Evolutionary conservation across 2,329 filamentous ascomycete species (phyloP).

Genomic region (Penicillium digitatum): DNA sequence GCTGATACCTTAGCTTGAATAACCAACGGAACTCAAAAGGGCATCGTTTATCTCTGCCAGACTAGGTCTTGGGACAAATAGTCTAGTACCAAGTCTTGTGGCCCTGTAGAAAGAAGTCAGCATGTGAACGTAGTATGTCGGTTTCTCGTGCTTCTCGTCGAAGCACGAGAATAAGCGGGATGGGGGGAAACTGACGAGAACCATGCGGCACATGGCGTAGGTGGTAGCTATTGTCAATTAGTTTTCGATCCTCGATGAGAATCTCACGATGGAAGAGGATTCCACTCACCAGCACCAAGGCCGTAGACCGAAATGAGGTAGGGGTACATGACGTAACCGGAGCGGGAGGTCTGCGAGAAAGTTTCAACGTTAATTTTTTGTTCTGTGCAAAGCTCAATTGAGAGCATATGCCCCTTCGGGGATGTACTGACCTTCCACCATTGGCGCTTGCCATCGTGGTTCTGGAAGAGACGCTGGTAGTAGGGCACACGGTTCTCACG

Average conservation of each 20-base stretch:
- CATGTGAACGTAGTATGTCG: conserved; percentile 1
- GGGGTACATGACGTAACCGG: conserved; percentile 57
- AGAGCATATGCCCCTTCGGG: not conserved
- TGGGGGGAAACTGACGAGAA: conserved; percentile 36
- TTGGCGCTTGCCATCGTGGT: conserved; percentile 61
- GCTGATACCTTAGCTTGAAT: conserved; percentile 13
- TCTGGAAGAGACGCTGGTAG: conserved; percentile 65
- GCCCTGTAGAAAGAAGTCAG: conserved; percentile 44
- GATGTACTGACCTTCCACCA: conserved; percentile 62
- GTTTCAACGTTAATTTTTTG: conserved; percentile 14
- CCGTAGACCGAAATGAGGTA: conserved; percentile 55
- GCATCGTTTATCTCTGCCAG: conserved; percentile 33
- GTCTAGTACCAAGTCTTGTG: conserved; percentile 56
- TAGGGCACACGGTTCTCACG: conserved; percentile 65
- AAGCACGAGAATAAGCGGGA: not conserved
- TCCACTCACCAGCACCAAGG: conserved; percentile 47
- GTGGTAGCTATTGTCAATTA: conserved; percentile 26
- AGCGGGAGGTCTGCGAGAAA: conserved; percentile 49
- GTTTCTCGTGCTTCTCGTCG: not conserved
- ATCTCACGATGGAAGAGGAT: not conserved
- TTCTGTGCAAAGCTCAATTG: not conserved
- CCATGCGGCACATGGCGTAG: conserved; percentile 45
- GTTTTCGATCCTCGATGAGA: conserved; percentile 3
- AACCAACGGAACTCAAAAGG: conserved; percentile 5
- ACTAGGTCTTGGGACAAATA: conserved; percentile 61